Evolutionary conservation across 106 monocot species (phyloP).

Genomic region (Phalaenopsis aphrodite): DNA sequence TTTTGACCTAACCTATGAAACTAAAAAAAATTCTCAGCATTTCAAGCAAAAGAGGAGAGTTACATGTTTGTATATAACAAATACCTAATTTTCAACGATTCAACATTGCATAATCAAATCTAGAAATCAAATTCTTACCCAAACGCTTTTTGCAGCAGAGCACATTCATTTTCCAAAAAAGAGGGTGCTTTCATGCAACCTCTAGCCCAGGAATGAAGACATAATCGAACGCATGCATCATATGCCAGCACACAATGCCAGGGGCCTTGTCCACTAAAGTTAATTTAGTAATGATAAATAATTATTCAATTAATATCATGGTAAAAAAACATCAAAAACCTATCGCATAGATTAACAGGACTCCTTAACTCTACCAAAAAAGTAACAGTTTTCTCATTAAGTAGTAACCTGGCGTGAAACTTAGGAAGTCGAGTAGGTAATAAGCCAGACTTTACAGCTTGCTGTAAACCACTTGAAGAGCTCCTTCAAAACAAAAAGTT

Average conservation of each 20-base stretch:
- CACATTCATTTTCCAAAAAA: constrained; percentile 93
- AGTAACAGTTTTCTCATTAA: neutral
- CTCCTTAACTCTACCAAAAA: too few relatives aligned
- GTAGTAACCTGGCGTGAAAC: constrained; percentile 74
- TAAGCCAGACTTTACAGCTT: constrained; percentile 35
- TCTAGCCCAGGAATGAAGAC: constrained; percentile 93
- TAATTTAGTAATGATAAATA: neutral
- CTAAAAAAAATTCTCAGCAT: too few relatives aligned
- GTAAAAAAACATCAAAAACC: too few relatives aligned
- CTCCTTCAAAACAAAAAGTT: constrained; percentile 18
- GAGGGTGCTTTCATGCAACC: constrained; percentile 91
- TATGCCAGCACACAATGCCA: constrained; percentile 93
- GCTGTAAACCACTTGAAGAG: constrained; percentile 25
- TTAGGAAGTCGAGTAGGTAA: constrained; percentile 51
- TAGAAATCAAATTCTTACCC: constrained; percentile 37
- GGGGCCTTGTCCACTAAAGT: constrained; percentile 60
- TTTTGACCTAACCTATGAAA: too few relatives aligned
- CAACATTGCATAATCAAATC: neutral
- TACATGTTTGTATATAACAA: too few relatives aligned
- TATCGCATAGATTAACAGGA: too few relatives aligned
- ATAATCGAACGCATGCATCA: constrained; percentile 91
- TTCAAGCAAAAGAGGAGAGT: too few relatives aligned
- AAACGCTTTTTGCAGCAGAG: constrained; percentile 65
- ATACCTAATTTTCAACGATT: neutral
- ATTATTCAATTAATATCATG: neutral